Evolutionary conservation across 2,329 filamentous ascomycete species (phyloP).

Genomic region (Sarocladiaceae sp.): DNA sequence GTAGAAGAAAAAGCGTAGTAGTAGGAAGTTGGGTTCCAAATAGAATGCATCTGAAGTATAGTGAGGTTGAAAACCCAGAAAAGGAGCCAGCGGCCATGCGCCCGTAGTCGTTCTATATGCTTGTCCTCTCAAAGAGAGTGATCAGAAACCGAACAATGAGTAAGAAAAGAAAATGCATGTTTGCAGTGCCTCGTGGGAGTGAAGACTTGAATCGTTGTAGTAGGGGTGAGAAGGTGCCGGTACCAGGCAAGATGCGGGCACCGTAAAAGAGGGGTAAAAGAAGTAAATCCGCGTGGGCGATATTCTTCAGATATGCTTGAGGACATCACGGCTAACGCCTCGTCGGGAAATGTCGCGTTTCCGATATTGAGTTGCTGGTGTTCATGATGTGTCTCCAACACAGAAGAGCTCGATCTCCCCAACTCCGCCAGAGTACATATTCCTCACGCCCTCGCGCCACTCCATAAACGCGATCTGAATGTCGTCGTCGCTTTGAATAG

Average conservation of each 20-base stretch:
- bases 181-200: no score
- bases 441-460: slow-evolving; percentile 67
- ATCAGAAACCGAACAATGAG: background rate
- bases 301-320: no score
- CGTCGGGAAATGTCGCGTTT: background rate
- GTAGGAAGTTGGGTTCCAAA: background rate
- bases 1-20: background rate
- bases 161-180: no score
- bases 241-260: no score
- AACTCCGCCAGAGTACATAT: slow-evolving; percentile 59
- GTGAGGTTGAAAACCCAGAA: background rate
- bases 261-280: no score
- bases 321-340: no score
- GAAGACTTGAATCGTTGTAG: no score
- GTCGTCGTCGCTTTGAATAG: slow-evolving; percentile 91
- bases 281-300: no score
- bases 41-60: background rate
- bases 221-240: no score
- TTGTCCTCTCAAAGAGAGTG: slow-evolving; percentile 7
- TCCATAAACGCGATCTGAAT: slow-evolving; percentile 94
- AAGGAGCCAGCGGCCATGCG: slow-evolving; percentile 1
- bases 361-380: background rate
- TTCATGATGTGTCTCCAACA: slow-evolving; percentile 40
- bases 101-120: slow-evolving; percentile 8
- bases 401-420: slow-evolving; percentile 90